Base-by-base conservation (phyloP, 768 basidiomycete species). In the Solioccasus polychromus region DNA sequence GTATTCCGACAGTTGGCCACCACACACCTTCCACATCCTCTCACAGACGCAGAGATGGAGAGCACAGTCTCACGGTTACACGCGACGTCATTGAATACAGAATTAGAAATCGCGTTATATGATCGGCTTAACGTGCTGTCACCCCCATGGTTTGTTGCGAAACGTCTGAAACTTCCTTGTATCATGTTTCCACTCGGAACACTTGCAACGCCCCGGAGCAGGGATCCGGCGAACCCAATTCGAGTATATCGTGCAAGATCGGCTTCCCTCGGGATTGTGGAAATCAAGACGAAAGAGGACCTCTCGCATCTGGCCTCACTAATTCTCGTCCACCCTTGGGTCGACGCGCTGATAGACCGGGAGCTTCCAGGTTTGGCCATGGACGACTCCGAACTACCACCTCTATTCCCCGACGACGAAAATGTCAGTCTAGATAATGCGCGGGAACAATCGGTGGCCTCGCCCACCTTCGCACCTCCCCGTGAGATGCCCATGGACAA, bases 21-120 rank as follows among this genome's bases (percentile, higher is more conserved):
- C 1, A 29, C 44, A 1, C 41, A 52, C 15, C 8, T 48, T 15
- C 41, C 50, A n/a, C 35, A 5, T 14, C 40, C 11, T n/a, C 9
- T 54, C 11, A 35, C 35, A 17, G 18, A 32, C 3, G 5, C 12
- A 0, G 40, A 35, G 32, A 24, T 50, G 38, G 39, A 26, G 1
- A 9, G 5, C 0, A 22, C 10, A 0, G 35, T 53, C 0, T 3
- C 1, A 4, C 7, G 9, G 20, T 14, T 44, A 4, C 28, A 22
- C 23, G 29, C 40, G 2, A 19, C 41, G 1, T 3, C 3, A 3
- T 93, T 22, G 5, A 34, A 47, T 9, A 22, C 28, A 5, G 23
- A 39, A 3, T 9, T 28, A 0, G 32, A 11, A 4, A 38, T 1
- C 1, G 9, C 1, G 8, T n/a, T 53, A 1, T 44, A 50, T 4